These are phyloP conservation scores for Fusarium nygamai DNA, from an alignment of 2,329 filamentous ascomycete genomes.

Conservation along the genomic window DNA sequence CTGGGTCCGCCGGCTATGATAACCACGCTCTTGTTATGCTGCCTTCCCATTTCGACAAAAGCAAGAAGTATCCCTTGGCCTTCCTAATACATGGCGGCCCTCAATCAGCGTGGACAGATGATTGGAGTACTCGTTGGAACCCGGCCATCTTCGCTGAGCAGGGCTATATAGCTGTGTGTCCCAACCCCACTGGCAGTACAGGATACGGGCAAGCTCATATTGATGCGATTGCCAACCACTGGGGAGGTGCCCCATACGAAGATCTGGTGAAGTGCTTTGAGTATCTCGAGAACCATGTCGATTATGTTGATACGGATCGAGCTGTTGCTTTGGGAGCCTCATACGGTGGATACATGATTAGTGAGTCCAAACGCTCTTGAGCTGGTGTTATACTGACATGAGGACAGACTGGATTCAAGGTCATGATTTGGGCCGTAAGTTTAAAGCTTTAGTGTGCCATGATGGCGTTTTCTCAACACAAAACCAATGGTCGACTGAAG, in stretches of 20 bases:
- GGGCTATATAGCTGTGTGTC: conserved; percentile 83
- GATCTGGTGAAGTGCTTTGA: conserved; percentile 84
- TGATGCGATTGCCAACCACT: conserved; percentile 80
- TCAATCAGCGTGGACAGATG: conserved; percentile 78
- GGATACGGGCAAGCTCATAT: conserved; percentile 83
- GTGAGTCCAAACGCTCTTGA: conserved; percentile 49
- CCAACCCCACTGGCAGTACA: conserved; percentile 85
- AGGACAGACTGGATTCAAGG: conserved; percentile 86
- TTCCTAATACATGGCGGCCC: conserved; percentile 87
- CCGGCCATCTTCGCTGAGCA: conserved; percentile 87
- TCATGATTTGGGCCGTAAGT: conserved; percentile 80
- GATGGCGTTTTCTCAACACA: conserved; percentile 84
- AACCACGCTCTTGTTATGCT: conserved; percentile 76
- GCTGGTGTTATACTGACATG: conserved; percentile 36
- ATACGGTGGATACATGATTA: conserved; percentile 82
- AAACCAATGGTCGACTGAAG: conserved; percentile 71
- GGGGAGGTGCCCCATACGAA: conserved; percentile 86
- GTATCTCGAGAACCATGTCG: conserved; percentile 72
- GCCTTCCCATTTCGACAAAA: conserved; percentile 72
- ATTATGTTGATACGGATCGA: conserved; percentile 73
- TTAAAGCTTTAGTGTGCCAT: conserved; percentile 89
- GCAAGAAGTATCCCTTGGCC: conserved; percentile 80
- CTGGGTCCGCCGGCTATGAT: conserved; percentile 69
- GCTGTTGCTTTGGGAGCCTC: conserved; percentile 80
- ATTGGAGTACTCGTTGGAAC: conserved; percentile 88